Conservation (phyloP, 805 yeast genomes). For the Lipomyces lipofer region DNA sequence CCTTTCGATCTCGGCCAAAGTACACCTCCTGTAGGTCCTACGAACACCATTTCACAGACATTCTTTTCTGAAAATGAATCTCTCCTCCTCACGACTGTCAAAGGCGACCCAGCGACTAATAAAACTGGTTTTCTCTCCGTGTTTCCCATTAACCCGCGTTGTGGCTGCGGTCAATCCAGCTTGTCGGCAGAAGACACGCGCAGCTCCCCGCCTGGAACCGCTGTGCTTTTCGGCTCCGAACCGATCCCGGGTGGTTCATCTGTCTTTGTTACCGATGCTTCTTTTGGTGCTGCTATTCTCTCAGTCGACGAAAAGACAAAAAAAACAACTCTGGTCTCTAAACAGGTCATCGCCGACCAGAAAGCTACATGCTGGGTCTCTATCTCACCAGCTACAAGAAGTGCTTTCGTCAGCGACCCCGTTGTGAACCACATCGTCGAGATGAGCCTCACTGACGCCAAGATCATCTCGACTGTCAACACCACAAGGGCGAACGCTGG, state of each 20-base stretch:
- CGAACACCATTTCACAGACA: background rate
- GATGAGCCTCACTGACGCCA: constrained; percentile 1
- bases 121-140: background rate
- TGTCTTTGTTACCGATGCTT: background rate
- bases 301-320: background rate
- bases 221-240: background rate
- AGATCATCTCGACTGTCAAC: background rate
- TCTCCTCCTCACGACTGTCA: background rate
- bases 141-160: background rate
- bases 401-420: background rate
- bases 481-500: background rate
- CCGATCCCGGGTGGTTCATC: background rate
- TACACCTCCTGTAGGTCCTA: background rate
- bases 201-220: background rate
- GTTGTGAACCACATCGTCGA: background rate
- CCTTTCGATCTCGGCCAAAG: background rate
- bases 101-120: background rate
- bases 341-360: background rate
- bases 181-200: background rate
- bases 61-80: constrained; percentile 1
- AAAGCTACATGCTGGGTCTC: background rate
- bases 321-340: background rate
- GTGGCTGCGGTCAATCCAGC: background rate
- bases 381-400: background rate
- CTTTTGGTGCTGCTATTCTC: background rate